phyloP scores from a whole-genome alignment of 2,329 filamentous ascomycete genomes.

The Diaporthe ampelina region DNA sequence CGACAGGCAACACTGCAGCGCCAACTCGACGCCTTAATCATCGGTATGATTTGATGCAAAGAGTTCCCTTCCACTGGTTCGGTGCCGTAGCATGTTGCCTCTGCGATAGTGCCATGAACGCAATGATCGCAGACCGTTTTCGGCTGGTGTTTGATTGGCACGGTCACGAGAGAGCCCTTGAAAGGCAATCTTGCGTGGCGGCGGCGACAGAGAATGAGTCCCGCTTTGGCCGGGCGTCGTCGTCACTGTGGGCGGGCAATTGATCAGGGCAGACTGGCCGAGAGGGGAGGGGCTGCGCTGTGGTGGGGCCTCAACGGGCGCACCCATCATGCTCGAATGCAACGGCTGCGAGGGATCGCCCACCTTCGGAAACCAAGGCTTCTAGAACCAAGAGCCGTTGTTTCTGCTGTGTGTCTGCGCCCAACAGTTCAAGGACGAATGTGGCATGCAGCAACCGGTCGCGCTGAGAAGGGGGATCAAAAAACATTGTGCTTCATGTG shows the following conservation, averaged over 20 bases:
- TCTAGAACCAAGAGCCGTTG: not conserved
- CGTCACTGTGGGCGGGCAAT: constrained; percentile 33
- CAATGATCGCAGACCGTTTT: not conserved
- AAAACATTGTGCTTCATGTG: constrained; percentile 46
- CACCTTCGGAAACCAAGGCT: not conserved
- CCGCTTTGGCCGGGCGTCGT: constrained; percentile 20
- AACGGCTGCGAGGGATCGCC: not conserved
- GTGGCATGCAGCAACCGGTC: not conserved
- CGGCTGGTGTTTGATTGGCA: constrained; percentile 1
- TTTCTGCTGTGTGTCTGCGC: not conserved
- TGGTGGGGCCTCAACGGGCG: constrained; percentile 31
- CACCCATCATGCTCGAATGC: constrained; percentile 30
- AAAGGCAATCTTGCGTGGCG: not conserved
- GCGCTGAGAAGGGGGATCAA: constrained; percentile 30
- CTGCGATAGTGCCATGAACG: not conserved
- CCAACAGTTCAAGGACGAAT: not conserved
- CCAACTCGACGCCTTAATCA: not conserved
- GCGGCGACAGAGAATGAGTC: not conserved
- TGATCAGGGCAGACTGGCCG: constrained; percentile 24
- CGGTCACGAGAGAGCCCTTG: not conserved
- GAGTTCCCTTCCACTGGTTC: not conserved
- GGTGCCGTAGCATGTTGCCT: not conserved
- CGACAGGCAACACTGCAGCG: not conserved
- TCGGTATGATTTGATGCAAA: not conserved
- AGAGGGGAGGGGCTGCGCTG: constrained; percentile 4